These are phyloP conservation scores for Verbascum thapsus DNA, from an alignment of 257 asterid species.

Conservation along the genomic window DNA sequence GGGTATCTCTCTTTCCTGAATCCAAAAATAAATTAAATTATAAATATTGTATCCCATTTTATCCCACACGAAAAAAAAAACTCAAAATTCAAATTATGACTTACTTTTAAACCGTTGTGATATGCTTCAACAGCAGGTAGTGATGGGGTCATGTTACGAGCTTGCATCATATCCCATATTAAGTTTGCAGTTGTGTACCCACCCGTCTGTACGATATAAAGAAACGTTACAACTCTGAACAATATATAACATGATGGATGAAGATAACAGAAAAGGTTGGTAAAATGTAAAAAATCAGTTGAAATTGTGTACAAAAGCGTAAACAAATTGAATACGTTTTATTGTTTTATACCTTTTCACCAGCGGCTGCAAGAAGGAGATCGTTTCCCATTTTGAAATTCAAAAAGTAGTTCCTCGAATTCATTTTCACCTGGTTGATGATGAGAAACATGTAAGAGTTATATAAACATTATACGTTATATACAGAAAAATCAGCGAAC, in stretches of 20 bases:
- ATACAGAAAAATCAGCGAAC: neutral
- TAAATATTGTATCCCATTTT: too few relatives aligned
- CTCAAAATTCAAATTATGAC: constrained; percentile 24
- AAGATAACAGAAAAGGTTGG: neutral
- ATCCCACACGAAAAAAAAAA: neutral
- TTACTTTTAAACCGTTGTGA: constrained; percentile 73
- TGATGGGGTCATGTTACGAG: constrained; percentile 48
- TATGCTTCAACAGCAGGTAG: constrained; percentile 74
- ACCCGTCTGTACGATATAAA: constrained; percentile 57
- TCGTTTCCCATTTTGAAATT: constrained; percentile 56
- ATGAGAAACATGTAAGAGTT: constrained; percentile 18
- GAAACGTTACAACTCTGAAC: constrained; percentile 5
- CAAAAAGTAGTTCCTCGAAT: constrained; percentile 48
- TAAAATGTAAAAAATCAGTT: neutral
- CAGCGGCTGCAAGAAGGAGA: constrained; percentile 80
- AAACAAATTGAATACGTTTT: neutral
- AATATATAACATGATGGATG: neutral
- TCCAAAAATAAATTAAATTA: neutral
- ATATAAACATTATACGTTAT: neutral
- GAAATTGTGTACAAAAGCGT: neutral
- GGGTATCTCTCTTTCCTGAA: constrained; percentile 84
- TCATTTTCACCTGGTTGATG: constrained; percentile 58
- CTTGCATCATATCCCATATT: constrained; percentile 88
- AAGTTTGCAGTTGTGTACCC: constrained; percentile 82
- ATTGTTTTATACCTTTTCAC: constrained; percentile 72